A percentile compares a stretch with the other conserved stretches of the same genome.
These are phyloP conservation scores for Colletotrichum neosansevieriae DNA, from an alignment of 2,329 filamentous ascomycete genomes.

Conservation along the genomic window DNA sequence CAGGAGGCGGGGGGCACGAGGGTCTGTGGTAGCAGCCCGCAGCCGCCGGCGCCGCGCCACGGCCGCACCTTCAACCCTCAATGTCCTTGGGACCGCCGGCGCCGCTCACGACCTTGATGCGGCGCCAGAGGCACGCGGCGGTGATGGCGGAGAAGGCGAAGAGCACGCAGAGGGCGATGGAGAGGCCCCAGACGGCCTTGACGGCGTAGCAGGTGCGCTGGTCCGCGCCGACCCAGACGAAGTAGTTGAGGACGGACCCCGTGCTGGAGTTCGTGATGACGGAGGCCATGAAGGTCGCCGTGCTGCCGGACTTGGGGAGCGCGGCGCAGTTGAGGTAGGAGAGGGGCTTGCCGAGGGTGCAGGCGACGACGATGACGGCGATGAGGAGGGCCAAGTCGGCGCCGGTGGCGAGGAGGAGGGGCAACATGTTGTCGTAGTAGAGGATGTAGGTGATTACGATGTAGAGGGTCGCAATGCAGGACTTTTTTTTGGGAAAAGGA, in stretches of 20 bases:
- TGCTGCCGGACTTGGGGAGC: slow-evolving; percentile 57
- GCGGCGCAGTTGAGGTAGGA: slow-evolving; percentile 79
- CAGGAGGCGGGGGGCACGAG: slow-evolving; percentile 26
- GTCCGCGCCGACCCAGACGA: slow-evolving; percentile 63
- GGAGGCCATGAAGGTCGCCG: slow-evolving; percentile 59
- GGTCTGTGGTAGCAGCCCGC: slow-evolving; percentile 27
- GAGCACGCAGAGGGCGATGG: slow-evolving; percentile 81
- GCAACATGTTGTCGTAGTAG: slow-evolving; percentile 81
- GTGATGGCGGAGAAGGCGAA: slow-evolving; percentile 74
- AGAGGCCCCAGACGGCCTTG: slow-evolving; percentile 88
- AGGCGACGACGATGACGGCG: slow-evolving; percentile 81
- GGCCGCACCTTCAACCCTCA: slow-evolving; percentile 62
- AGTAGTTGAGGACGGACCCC: slow-evolving; percentile 52
- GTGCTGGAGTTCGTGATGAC: slow-evolving; percentile 56
- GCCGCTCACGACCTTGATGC: slow-evolving; percentile 57
- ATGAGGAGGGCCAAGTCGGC: slow-evolving; percentile 79
- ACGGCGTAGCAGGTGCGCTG: slow-evolving; percentile 82
- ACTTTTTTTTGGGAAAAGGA: slow-evolving; percentile 59
- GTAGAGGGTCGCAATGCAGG: slow-evolving; percentile 84
- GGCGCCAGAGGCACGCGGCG: slow-evolving; percentile 72
- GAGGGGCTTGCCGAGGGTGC: slow-evolving; percentile 83
- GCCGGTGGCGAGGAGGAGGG: slow-evolving; percentile 75
- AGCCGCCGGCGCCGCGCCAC: slow-evolving; percentile 50
- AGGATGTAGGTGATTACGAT: slow-evolving; percentile 84
- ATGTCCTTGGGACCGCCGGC: slow-evolving; percentile 58